Evolutionary conservation across 1,284 basidiomycete species (phyloP), one percentile per base, ranked within the genome.

Genomic region (Cutaneotrichosporon cutaneum): DNA sequence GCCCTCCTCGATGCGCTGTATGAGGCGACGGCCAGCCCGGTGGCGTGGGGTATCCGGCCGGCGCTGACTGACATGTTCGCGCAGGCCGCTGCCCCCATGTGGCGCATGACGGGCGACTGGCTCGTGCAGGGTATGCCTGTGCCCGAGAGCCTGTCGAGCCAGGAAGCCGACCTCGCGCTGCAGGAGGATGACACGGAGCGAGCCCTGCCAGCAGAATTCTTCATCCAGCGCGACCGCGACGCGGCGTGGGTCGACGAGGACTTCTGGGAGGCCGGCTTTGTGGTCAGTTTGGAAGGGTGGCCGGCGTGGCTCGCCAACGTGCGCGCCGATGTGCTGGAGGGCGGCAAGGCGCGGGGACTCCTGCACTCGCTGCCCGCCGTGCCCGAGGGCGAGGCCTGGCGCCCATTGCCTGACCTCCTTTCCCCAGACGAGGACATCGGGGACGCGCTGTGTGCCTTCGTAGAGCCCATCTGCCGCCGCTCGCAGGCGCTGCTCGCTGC

Each of bases 331-430:
- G 78, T 92, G 1, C 77, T 93, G 16, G 83, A 85, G 32, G 86
- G 89, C 0, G 91, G 91, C 7, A 93, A 93, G 74, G 86, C 89
- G 0, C 83, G 88, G 13, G 91, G 91, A 1, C 80, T 94, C 42
- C 80, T 92, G 30, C 81, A 83, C 13, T 81, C 81, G 27, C 75
- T 87, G 66, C 71, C 72, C 22, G 68, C 57, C 16, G 39, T 7
- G 13, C 62, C 50, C n/a, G 55, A 44, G 22, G 62, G 54, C 11
- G 56, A 48, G 50, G 62, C 69, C 6, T 82, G 81, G 79, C 65
- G 11, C 13, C 3, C 55, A 1, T 55, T 73, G 0, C 58, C 56
- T 3, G 36, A 59, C 1, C 58, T 65, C 52, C 48, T 51, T 39
- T 52, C 16, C 16, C 52, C 39, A 0, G 21, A 33, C 11, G 27